phyloP scores from a whole-genome alignment of 1,139 yeast genomes.

The Taiozyma sp. region DNA sequence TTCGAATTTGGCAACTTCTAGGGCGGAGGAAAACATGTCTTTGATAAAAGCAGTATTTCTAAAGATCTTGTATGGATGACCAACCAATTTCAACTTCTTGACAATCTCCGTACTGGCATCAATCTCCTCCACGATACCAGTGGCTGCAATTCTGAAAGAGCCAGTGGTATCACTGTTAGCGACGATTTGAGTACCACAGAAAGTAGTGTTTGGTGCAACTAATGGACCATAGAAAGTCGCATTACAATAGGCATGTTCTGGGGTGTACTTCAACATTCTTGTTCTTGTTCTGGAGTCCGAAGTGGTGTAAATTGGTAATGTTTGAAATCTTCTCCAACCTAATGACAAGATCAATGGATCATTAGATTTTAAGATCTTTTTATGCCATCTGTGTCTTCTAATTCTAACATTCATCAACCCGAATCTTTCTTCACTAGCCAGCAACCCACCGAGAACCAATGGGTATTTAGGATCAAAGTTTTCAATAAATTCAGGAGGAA shows the following conservation, averaged over 20 bases:
- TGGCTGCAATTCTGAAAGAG: constrained; percentile 93
- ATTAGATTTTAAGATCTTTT: constrained; percentile 88
- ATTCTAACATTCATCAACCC: constrained; percentile 92
- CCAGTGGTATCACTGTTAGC: constrained; percentile 83
- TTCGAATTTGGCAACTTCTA: constrained; percentile 97
- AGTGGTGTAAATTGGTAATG: constrained; percentile 92
- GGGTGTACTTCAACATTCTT: constrained; percentile 96
- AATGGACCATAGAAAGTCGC: constrained; percentile 97
- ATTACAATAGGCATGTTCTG: constrained; percentile 96
- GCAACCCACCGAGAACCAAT: constrained; percentile 82
- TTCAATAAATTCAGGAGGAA: constrained; percentile 90
- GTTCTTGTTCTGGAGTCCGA: constrained; percentile 96
- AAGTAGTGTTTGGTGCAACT: constrained; percentile 96
- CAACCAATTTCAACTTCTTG: constrained; percentile 91
- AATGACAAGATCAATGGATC: constrained; percentile 92
- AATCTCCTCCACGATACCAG: constrained; percentile 93
- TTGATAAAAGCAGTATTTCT: constrained; percentile 95
- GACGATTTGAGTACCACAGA: constrained; percentile 90
- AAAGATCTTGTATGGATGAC: constrained; percentile 90
- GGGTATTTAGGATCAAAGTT: constrained; percentile 85
- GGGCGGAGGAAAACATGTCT: constrained; percentile 89
- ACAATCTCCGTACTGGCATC: constrained; percentile 88
- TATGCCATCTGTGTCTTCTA: constrained; percentile 99
- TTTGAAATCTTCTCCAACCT: constrained; percentile 99
- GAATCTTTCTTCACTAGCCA: constrained; percentile 87